A percentile compares a stretch with the other conserved stretches of the same genome.
Evolutionary conservation across 345 rosid species (phyloP).

Genomic region (Populus davidiana): DNA sequence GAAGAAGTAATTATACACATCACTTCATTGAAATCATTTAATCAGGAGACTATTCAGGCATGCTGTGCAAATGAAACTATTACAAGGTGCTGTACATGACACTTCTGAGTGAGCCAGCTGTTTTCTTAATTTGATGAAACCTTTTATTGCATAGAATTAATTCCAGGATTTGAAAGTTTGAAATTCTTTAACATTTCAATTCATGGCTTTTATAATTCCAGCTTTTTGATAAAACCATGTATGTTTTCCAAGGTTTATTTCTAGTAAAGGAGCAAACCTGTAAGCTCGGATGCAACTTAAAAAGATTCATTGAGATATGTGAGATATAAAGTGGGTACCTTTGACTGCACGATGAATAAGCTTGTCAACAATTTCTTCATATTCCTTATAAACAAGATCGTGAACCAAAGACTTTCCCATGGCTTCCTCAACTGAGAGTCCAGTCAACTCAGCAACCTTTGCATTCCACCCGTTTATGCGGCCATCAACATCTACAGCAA

Average conservation of each 20-base stretch:
- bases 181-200: not conserved
- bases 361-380: conserved; percentile 64
- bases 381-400: conserved; percentile 74
- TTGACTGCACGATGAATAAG: conserved; percentile 68
- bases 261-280: not conserved
- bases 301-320: not conserved
- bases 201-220: not conserved
- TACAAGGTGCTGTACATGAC: too few species aligned
- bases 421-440: conserved; percentile 87
- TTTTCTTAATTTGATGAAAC: not conserved
- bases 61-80: not conserved
- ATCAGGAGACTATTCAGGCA: not conserved
- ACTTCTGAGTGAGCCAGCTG: not conserved
- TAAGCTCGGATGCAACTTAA: conserved; percentile 5
- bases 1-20: not conserved
- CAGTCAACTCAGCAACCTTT: conserved; percentile 84
- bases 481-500: conserved; percentile 87
- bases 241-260: not conserved
- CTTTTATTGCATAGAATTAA: not conserved
- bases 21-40: not conserved
- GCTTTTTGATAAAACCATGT: not conserved
- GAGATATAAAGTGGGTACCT: conserved; percentile 50
- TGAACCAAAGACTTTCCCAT: conserved; percentile 89
- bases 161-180: not conserved
- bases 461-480: conserved; percentile 93